Base-by-base conservation (phyloP, 192 early-diverging fungal species). In the Linnemannia hyalina region DNA sequence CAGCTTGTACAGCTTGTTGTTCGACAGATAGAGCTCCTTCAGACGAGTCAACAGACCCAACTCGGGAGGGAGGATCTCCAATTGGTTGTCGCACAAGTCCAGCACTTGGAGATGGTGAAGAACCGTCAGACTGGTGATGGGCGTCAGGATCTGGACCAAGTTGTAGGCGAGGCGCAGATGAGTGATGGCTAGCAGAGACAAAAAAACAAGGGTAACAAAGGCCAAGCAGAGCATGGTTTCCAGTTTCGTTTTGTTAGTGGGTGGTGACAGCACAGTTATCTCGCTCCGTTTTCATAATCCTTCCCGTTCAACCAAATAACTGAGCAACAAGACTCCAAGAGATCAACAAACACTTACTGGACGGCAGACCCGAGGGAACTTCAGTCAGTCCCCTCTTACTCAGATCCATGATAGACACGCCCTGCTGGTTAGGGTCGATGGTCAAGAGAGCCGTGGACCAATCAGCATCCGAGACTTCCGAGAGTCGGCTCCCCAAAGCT, bases 21-120 rank as follows among this genome's bases (percentile, higher is more conserved):
- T 81, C 6, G 77, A 82, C 32, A 89, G 73, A 18, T 83, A 80
- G 0, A 89, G 57, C 23, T 89, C 85, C 75, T 82, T 84, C 29
- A 89, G 75, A 9, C 68, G 75, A n/a, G 74, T 75, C 75, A 86
- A 60, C 22, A 76, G 74, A 3, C 83, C 86, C 29, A 89, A 55
- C 81, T 89, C 88, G 0, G 75, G 46, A 15, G 89, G 89, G n/a
- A 90, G 42, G 7, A 76, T 57, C 8, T 80, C 81, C 55, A 90
- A 68, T 22, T 81, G 74, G 55, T 89, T 90, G 52, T 88, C 76
- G 20, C 87, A 90, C 1, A 90, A 72, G 68, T 90, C 89, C 20
- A 90, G 54, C 3, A 89, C 80, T 55, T 86, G 77, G 22, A 89
- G 74, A 8, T 82, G 46, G 42, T 76, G 41, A 15, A 89, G 68